Conservation (phyloP, 2,329 filamentous ascomycete species). For the Hypoxylon sp. region DNA sequence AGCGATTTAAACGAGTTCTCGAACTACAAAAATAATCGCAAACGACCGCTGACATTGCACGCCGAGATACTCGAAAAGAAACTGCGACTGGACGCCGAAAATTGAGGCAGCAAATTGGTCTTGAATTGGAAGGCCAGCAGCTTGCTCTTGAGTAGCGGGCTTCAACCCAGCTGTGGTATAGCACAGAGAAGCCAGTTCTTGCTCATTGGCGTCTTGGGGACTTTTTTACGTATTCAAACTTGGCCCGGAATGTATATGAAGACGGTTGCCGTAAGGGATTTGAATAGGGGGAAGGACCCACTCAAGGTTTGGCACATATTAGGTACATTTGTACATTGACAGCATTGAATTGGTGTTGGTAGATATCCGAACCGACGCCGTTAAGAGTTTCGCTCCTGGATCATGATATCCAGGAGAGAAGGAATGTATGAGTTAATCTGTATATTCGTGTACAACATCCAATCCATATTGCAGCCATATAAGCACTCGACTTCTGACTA, state of each 20-base stretch:
- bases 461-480: no score
- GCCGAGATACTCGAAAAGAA: constrained; percentile 40
- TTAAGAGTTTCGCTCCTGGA: not conserved
- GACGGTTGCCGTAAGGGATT: not conserved
- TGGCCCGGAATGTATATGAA: not conserved
- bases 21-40: constrained; percentile 34
- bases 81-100: not conserved
- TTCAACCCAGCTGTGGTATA: not conserved
- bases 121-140: not conserved
- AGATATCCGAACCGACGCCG: not conserved
- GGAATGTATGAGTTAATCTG: not conserved
- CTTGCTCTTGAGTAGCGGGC: not conserved
- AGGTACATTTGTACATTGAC: not conserved
- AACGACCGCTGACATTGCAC: constrained; percentile 31
- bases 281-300: not conserved
- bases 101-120: not conserved
- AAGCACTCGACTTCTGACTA: no score
- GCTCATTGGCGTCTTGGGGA: no score
- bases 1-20: constrained; percentile 36
- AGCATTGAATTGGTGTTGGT: not conserved
- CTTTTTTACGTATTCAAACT: no score
- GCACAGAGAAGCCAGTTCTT: no score
- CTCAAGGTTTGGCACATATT: not conserved
- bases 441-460: not conserved
- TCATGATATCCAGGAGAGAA: not conserved